Evolutionary conservation across 495 filamentous ascomycete species (phyloP).

Genomic region (Apodospora peruviana): DNA sequence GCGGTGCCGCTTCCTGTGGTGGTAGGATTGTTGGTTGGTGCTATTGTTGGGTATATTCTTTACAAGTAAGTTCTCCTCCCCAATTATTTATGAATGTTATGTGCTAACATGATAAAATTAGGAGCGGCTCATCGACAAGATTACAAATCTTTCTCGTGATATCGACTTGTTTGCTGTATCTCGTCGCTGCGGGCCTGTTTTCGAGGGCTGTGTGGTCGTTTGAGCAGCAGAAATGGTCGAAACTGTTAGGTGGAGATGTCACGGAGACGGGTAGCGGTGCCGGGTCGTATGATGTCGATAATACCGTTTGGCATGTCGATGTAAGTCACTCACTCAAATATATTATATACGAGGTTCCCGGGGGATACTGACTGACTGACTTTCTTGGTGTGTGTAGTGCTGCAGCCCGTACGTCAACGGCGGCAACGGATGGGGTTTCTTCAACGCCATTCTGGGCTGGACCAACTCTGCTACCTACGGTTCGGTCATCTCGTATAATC

Average conservation of each 20-base stretch:
- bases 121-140: constrained; percentile 50
- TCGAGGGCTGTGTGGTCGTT: constrained; percentile 72
- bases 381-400: constrained; percentile 60
- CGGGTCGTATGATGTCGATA: constrained; percentile 80
- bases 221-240: constrained; percentile 60
- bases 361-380: no score
- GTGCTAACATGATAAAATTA: constrained; percentile 11
- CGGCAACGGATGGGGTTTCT: constrained; percentile 84
- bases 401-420: constrained; percentile 68
- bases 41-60: constrained; percentile 60
- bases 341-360: no score
- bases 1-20: constrained; percentile 72
- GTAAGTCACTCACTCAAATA: no score
- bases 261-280: constrained; percentile 70
- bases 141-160: constrained; percentile 74
- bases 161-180: constrained; percentile 79
- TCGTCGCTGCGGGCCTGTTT: constrained; percentile 80
- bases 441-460: constrained; percentile 82
- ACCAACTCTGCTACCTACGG: constrained; percentile 83
- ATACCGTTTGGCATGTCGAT: constrained; percentile 90
- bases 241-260: constrained; percentile 63
- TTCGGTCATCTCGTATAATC: constrained; percentile 78
- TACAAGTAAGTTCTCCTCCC: constrained; percentile 58
- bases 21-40: constrained; percentile 59
- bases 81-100: neutral